A percentile compares a stretch with the other conserved stretches of the same genome.
These are phyloP conservation scores for Saprolegnia diclina DNA, from an alignment of 352 stramenopile species.

Conservation along the genomic window DNA sequence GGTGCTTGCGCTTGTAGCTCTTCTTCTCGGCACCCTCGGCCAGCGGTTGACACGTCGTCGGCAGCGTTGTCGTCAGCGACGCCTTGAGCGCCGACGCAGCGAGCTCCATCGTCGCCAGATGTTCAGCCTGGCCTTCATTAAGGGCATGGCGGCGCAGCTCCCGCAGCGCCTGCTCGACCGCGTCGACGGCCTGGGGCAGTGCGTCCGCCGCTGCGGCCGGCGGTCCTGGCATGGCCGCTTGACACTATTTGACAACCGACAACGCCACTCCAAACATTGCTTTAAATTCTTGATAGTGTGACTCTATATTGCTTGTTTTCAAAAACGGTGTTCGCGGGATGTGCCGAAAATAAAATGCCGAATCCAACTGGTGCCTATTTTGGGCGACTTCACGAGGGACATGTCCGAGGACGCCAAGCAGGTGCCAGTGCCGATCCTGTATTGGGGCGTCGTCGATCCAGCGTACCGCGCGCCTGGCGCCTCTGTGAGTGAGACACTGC, in stretches of 20 bases:
- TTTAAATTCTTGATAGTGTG: too few species aligned
- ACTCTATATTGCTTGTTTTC: too few species aligned
- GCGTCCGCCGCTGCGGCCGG: too few species aligned
- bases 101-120: neutral
- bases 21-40: neutral
- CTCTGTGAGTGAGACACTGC: neutral
- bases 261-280: too few species aligned
- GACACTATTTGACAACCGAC: too few species aligned
- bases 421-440: neutral
- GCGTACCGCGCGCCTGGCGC: neutral
- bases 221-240: neutral
- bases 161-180: neutral
- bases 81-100: neutral
- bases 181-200: too few species aligned
- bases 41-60: too few species aligned
- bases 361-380: neutral
- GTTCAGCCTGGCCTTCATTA: neutral
- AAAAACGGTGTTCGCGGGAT: neutral
- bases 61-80: neutral
- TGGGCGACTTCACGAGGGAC: neutral
- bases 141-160: neutral
- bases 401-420: neutral
- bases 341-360: neutral
- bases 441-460: conserved; percentile 4
- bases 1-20: neutral